These are phyloP conservation scores for Torulaspora maleeae DNA, from an alignment of 805 yeast genomes.

Conservation along the genomic window DNA sequence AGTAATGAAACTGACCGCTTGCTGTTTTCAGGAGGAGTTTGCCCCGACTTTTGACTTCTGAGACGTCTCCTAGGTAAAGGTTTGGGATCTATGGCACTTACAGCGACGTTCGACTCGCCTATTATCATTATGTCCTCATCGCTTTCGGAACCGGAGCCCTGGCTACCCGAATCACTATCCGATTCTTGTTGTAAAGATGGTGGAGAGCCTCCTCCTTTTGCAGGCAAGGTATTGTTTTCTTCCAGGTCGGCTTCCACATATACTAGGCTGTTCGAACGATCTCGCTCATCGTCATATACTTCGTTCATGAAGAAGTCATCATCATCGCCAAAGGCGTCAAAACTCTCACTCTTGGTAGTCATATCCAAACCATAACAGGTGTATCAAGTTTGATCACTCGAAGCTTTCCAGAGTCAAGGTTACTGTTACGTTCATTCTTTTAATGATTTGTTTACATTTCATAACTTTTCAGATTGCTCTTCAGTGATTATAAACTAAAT, in stretches of 20 bases:
- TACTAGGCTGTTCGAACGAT: slow-evolving; percentile 3
- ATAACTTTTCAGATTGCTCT: background rate
- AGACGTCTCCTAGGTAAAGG: background rate
- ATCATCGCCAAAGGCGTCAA: slow-evolving; percentile 9
- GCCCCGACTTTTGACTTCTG: background rate
- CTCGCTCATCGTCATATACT: slow-evolving; percentile 6
- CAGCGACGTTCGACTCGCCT: background rate
- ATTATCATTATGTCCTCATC: slow-evolving; percentile 4
- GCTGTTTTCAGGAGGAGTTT: no score
- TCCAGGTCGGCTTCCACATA: slow-evolving; percentile 9
- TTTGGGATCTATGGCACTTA: background rate
- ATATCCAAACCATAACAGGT: background rate
- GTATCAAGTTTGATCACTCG: background rate
- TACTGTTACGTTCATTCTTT: background rate
- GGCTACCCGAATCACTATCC: background rate
- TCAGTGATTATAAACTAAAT: background rate
- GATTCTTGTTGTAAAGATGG: background rate
- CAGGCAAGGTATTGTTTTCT: background rate
- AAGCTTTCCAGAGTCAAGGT: background rate
- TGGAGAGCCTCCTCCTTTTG: background rate
- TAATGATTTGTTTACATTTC: background rate
- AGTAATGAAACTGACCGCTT: background rate
- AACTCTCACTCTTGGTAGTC: background rate
- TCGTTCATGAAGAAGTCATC: slow-evolving; percentile 13
- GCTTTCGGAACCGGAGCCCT: background rate